Conservation (phyloP, 768 basidiomycete genomes). For the Chalciporus pseudorubinellus region DNA sequence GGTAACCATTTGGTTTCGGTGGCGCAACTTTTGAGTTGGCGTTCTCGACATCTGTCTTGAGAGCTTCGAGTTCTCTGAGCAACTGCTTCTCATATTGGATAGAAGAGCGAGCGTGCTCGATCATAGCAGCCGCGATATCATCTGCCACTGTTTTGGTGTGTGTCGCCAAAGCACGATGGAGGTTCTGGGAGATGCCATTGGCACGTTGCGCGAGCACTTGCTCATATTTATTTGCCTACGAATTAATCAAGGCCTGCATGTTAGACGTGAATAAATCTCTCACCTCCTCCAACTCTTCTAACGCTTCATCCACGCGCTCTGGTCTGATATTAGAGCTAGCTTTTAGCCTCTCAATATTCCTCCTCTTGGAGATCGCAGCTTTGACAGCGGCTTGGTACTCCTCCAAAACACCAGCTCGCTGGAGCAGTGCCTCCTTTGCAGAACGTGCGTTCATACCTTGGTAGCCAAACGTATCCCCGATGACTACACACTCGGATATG, state of each 20-base stretch:
- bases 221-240: constrained; percentile 88
- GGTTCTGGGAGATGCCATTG: constrained; percentile 89
- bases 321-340: constrained; percentile 82
- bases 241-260: constrained; percentile 9
- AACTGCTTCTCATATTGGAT: constrained; percentile 91
- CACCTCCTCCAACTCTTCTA: constrained; percentile 93
- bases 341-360: constrained; percentile 87
- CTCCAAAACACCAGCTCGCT: constrained; percentile 87
- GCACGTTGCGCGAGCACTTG: constrained; percentile 81
- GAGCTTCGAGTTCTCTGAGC: constrained; percentile 82
- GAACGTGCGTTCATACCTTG: constrained; percentile 96
- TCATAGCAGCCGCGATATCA: constrained; percentile 84
- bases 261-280: constrained; percentile 9
- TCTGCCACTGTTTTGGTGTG: constrained; percentile 88
- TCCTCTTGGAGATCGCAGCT: constrained; percentile 86
- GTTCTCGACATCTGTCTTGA: constrained; percentile 70
- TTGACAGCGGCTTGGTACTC: constrained; percentile 95
- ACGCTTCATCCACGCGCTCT: constrained; percentile 83
- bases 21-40: constrained; percentile 60
- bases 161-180: constrained; percentile 80
- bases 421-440: constrained; percentile 90
- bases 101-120: constrained; percentile 90
- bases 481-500: constrained; percentile 90
- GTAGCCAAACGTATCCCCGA: constrained; percentile 96
- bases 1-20: constrained; percentile 45